Conservation (phyloP, 495 filamentous ascomycete species). For the Achaetomiella virescens region DNA sequence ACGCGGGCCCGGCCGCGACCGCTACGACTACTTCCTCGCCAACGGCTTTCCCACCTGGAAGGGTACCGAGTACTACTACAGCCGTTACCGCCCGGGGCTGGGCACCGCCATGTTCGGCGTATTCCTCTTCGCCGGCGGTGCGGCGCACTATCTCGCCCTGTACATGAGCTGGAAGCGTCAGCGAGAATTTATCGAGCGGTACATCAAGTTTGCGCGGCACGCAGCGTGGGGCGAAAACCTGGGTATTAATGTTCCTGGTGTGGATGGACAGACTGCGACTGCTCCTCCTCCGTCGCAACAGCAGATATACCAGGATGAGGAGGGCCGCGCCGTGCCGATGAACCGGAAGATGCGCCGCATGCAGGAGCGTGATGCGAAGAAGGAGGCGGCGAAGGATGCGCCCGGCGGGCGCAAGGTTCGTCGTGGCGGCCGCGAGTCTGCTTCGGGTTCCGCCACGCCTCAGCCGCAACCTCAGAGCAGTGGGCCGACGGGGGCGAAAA, state of each 20-base stretch:
- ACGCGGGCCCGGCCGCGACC: slow-evolving; percentile 67
- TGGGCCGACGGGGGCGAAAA: slow-evolving; percentile 61
- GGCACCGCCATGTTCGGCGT: slow-evolving; percentile 75
- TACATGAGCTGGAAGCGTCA: slow-evolving; percentile 82
- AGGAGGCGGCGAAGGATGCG: slow-evolving; percentile 46
- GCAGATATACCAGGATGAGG: slow-evolving; percentile 42
- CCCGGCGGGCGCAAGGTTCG: slow-evolving; percentile 26
- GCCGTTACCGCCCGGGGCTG: slow-evolving; percentile 81
- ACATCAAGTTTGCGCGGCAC: slow-evolving; percentile 81
- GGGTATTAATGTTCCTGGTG: slow-evolving; percentile 46
- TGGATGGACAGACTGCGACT: slow-evolving; percentile 45
- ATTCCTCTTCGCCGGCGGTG: slow-evolving; percentile 80
- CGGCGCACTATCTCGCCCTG: slow-evolving; percentile 75
- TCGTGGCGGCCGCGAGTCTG: slow-evolving; percentile 19
- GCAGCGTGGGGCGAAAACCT: slow-evolving; percentile 72
- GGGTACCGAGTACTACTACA: slow-evolving; percentile 97
- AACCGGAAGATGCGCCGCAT: slow-evolving; percentile 84
- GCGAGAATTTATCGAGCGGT: slow-evolving; percentile 80
- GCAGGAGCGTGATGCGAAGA: slow-evolving; percentile 75
- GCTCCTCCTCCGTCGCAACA: slow-evolving; percentile 29
- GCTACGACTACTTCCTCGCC: slow-evolving; percentile 91
- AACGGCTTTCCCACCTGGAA: slow-evolving; percentile 96
- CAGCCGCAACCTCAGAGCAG: slow-evolving; percentile 30
- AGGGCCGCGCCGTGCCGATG: slow-evolving; percentile 46
- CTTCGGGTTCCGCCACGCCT: slow-evolving; percentile 27